phyloP scores from a whole-genome alignment of 148 eudicot species.

The Rhododendron ferrugineum region DNA sequence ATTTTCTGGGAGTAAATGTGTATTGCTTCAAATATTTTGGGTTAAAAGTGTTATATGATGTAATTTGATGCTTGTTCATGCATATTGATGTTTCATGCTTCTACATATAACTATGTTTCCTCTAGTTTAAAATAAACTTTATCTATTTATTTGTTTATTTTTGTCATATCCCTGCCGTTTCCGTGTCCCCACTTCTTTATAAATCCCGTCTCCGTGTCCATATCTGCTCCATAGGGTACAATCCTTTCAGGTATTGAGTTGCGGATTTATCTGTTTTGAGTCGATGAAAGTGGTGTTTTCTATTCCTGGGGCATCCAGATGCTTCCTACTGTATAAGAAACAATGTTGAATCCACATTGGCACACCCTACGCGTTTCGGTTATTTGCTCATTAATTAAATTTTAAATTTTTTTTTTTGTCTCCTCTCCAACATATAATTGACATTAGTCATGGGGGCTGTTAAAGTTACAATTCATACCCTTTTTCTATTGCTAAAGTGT shows the following conservation, averaged over 20 bases:
- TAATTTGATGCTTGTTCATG: background rate
- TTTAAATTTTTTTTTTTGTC: background rate
- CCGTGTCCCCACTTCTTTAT: background rate
- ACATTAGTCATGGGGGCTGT: background rate
- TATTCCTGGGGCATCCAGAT: background rate
- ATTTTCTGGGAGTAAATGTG: background rate
- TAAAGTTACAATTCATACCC: background rate
- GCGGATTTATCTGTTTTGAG: background rate
- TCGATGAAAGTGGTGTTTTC: background rate
- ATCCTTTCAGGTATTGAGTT: background rate
- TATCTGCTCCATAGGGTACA: background rate
- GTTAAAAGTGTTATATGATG: background rate
- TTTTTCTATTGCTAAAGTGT: background rate
- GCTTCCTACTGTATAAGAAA: background rate
- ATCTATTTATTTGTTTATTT: background rate
- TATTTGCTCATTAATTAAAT: background rate
- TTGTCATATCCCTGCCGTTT: background rate
- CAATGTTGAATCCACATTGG: background rate
- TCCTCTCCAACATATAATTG: background rate
- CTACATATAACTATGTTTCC: background rate
- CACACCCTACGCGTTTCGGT: background rate
- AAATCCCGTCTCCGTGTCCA: background rate
- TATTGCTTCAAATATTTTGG: background rate
- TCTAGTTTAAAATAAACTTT: background rate
- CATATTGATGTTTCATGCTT: background rate